Evolutionary conservation across 306 rosid species (phyloP).

Genomic region (Vigna reflexopilosa): DNA sequence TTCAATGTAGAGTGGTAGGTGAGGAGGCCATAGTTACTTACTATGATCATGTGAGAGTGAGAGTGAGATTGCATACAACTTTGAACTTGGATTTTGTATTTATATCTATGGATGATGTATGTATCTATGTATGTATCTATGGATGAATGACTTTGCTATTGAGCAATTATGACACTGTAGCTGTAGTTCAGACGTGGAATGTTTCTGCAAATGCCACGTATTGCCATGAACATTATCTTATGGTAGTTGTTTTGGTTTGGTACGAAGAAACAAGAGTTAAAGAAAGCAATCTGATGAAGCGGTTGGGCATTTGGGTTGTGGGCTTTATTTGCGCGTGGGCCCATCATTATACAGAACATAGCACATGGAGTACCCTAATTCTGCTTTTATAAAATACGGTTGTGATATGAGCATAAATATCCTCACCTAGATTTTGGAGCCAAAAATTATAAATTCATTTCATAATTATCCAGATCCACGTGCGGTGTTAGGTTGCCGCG

Average conservation of each 20-base stretch:
- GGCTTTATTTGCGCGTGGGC: slow-evolving; percentile 33
- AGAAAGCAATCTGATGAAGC: slow-evolving; percentile 1
- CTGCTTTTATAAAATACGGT: background rate
- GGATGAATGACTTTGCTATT: background rate
- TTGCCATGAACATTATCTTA: background rate
- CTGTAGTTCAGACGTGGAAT: slow-evolving; percentile 14
- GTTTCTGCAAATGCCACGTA: slow-evolving; percentile 16
- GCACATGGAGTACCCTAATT: slow-evolving; percentile 22
- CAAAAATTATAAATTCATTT: background rate
- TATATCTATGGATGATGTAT: background rate
- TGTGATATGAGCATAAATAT: slow-evolving; percentile 6
- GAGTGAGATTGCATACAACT: slow-evolving; percentile 3
- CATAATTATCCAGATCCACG: background rate
- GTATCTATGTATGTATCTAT: background rate
- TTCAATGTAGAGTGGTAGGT: slow-evolving; percentile 37
- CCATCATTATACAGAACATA: slow-evolving; percentile 8
- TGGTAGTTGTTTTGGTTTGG: background rate
- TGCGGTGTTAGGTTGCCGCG: slow-evolving; percentile 7
- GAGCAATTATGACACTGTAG: slow-evolving; percentile 12
- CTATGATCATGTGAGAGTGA: background rate
- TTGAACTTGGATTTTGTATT: background rate
- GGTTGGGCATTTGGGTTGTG: background rate
- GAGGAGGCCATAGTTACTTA: slow-evolving; percentile 20
- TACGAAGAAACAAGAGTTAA: background rate
- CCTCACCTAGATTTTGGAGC: background rate